These are phyloP conservation scores for Pythium dissotocum DNA, from an alignment of 352 stramenopile species.

Conservation along the genomic window DNA sequence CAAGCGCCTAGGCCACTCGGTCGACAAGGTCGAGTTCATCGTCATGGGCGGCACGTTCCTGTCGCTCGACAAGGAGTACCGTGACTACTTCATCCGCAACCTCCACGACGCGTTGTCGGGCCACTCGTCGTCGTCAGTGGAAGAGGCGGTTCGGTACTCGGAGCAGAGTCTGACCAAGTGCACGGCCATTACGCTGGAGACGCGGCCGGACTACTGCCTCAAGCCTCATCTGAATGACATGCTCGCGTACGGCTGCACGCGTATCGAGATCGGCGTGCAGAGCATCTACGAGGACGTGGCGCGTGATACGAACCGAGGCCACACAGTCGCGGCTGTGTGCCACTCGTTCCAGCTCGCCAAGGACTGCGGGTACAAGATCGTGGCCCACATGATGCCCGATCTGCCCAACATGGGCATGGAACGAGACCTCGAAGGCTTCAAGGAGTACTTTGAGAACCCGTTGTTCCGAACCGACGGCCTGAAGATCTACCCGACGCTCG, in stretches of 20 bases:
- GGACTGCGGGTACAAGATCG: constrained; percentile 98
- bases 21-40: constrained; percentile 98
- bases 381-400: constrained; percentile 98
- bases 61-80: constrained; percentile 92
- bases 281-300: constrained; percentile 95
- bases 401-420: constrained; percentile 97
- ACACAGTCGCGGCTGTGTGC: constrained; percentile 92
- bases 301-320: constrained; percentile 91
- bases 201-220: constrained; percentile 96
- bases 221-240: constrained; percentile 97
- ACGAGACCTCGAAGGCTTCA: constrained; percentile 94
- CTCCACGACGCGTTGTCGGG: constrained; percentile 95
- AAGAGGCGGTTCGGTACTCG: constrained; percentile 93
- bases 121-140: constrained; percentile 88
- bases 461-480: constrained; percentile 94
- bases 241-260: constrained; percentile 95
- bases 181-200: constrained; percentile 97
- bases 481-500: constrained; percentile 97
- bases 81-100: constrained; percentile 97
- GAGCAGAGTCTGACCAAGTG: constrained; percentile 87
- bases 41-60: constrained; percentile 98
- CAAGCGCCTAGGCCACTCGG: constrained; percentile 87
- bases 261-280: constrained; percentile 98
- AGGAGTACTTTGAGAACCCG: constrained; percentile 97
- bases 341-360: constrained; percentile 84